Evolutionary conservation across 768 basidiomycete species (phyloP), one percentile per base, ranked within the genome.

Genomic region (Brasilioporus rufonigricans): DNA sequence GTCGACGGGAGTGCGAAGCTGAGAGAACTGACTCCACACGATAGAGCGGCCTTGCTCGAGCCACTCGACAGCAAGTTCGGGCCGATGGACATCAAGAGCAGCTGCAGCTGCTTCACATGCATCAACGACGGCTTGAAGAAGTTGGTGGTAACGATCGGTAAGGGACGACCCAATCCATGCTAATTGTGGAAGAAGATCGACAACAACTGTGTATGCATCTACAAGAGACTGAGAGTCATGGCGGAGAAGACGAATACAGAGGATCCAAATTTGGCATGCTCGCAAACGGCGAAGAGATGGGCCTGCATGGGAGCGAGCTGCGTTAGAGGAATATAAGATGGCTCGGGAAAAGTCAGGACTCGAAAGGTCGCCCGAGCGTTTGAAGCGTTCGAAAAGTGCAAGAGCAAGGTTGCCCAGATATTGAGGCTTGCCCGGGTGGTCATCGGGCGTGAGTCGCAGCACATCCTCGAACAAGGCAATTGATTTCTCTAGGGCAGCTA

Each of bases 151-250:
- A 10, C 65, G 65, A 46, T 58, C 49, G 14, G 29, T 19, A 13
- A 65, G 39, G 16, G 63, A 50, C 4, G 56, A 21, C 4, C 56
- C 65, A 1, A 52, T 24, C 52, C 44, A 52, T 6, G 44, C 52
- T 11, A 46, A 18, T 6, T 21, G 35, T 3, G 65, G 62, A 11
- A 65, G 53, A 21, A 65, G 53, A 23, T 53, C 43, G 7, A 65
- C 44, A 8, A 62, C 56, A n/a, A 47, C 44, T 18, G 9, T 6
- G 38, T 57, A 65, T 13, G 60, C 62, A 1, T 63, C 56, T 2
- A 65, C 35, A 7, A 39, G 53, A 8, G 23, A n/a, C n/a, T n/a
- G n/a, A n/a, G n/a, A 10, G 23, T 31, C 36, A 3, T 53, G 7
- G 24, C 7, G 16, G 24, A 36, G 38, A 23, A 21, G 21, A 21